Evolutionary conservation across 805 yeast species (phyloP).

Genomic region (Saccharomycopsis javanensis): DNA sequence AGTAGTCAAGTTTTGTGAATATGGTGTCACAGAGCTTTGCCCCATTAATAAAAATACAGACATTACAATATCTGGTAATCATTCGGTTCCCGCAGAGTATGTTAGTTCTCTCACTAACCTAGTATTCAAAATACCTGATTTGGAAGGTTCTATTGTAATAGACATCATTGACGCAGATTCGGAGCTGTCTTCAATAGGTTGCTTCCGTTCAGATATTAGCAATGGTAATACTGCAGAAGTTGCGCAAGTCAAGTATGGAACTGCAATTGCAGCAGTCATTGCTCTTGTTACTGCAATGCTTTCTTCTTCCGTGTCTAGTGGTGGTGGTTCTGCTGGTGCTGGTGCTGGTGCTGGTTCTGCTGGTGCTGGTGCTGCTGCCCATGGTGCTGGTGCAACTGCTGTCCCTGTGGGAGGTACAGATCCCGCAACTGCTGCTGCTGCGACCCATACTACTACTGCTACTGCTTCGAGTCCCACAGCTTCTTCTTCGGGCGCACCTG

Average conservation of each 20-base stretch:
- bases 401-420: slow-evolving; percentile 12
- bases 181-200: slow-evolving; percentile 8
- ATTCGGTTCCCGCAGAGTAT: slow-evolving; percentile 24
- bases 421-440: slow-evolving; percentile 17
- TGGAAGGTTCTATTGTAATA: slow-evolving; percentile 25
- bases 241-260: slow-evolving; percentile 22
- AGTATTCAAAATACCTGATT: slow-evolving; percentile 27
- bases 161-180: slow-evolving; percentile 12
- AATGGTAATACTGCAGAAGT: slow-evolving; percentile 26
- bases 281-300: slow-evolving; percentile 21
- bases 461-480: slow-evolving; percentile 20
- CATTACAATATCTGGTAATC: slow-evolving; percentile 22
- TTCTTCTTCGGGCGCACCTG: slow-evolving; percentile 22
- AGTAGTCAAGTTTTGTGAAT: slow-evolving; percentile 25
- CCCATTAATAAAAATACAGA: slow-evolving; percentile 23
- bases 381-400: slow-evolving; percentile 17
- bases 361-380: slow-evolving; percentile 14
- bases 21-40: slow-evolving; percentile 24
- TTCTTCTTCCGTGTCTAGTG: slow-evolving; percentile 17
- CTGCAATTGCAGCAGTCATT: slow-evolving; percentile 25
- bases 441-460: slow-evolving; percentile 18
- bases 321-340: slow-evolving; percentile 19
- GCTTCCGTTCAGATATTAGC: slow-evolving; percentile 22
- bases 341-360: slow-evolving; percentile 11
- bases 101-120: slow-evolving; percentile 23